Conservation (phyloP, 805 yeast genomes). For the Candida andamanensis region DNA sequence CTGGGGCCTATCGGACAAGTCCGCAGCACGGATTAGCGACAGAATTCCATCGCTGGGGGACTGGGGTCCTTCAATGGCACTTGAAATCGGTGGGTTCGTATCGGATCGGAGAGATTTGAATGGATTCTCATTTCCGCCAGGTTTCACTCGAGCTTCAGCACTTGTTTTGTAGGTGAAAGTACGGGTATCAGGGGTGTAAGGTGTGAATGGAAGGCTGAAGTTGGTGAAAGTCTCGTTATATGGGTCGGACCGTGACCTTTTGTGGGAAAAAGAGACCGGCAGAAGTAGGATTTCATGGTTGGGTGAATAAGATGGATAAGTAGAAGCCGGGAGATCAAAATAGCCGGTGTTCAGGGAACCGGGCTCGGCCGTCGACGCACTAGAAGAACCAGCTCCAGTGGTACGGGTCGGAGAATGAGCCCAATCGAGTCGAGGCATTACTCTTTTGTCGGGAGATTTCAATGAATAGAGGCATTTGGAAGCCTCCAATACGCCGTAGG, state of each 20-base stretch:
- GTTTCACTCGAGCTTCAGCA: background rate
- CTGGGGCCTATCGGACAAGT: conserved; percentile 10
- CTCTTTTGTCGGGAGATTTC: conserved; percentile 1
- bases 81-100: background rate
- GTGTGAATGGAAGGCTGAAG: background rate
- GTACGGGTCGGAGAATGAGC: too few species aligned
- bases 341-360: too few species aligned
- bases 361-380: too few species aligned
- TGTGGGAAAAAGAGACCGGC: background rate
- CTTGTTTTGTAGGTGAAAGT: too few species aligned
- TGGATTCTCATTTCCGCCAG: background rate
- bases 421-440: too few species aligned
- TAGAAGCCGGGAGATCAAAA: background rate
- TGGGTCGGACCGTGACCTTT: background rate
- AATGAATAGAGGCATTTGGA: conserved; percentile 31
- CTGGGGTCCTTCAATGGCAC: background rate
- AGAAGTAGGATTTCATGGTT: too few species aligned
- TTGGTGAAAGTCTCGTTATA: background rate
- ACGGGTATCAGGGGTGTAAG: too few species aligned
- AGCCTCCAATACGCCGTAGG: conserved; percentile 29
- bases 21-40: conserved; percentile 29
- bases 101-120: background rate
- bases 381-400: too few species aligned
- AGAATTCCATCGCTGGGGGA: conserved; percentile 19
- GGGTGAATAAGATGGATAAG: too few species aligned